phyloP scores from a whole-genome alignment of 148 eudicot species.

The Vaccinium macrocarpon region DNA sequence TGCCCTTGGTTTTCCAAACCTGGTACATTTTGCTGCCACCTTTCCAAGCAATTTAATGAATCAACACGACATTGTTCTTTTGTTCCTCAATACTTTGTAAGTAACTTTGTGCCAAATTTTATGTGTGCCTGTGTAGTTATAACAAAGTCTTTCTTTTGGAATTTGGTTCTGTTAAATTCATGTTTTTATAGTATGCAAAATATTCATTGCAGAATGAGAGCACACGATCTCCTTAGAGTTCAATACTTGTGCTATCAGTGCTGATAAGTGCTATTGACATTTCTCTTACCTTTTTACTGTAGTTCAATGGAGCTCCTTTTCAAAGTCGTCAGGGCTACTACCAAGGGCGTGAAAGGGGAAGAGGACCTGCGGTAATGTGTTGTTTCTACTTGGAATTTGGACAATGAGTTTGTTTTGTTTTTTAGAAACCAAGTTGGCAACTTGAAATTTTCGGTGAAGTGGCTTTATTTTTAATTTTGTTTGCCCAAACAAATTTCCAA shows the following conservation, averaged over 20 bases:
- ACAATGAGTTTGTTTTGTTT: background rate
- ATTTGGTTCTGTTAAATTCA: background rate
- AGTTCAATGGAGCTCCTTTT: conserved; percentile 63
- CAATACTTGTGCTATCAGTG: background rate
- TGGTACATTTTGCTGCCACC: background rate
- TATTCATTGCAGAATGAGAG: background rate
- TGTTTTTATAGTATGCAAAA: background rate
- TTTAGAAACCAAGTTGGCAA: background rate
- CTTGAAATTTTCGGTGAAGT: background rate
- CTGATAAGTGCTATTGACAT: background rate
- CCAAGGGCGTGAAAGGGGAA: conserved; percentile 66
- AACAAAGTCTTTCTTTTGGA: background rate
- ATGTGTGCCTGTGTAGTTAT: background rate
- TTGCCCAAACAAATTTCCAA: background rate
- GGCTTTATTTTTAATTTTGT: background rate
- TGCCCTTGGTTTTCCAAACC: background rate
- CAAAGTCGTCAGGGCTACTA: conserved; percentile 46
- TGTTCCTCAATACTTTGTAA: background rate
- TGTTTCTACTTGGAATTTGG: conserved; percentile 4
- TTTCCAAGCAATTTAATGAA: conserved; percentile 6
- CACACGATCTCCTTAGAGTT: background rate
- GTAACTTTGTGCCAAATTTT: background rate
- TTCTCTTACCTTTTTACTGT: background rate
- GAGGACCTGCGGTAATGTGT: conserved; percentile 64
- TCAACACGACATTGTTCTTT: background rate